These are phyloP conservation scores for Acacia confusa DNA, from an alignment of 306 rosid species.

Conservation along the genomic window DNA sequence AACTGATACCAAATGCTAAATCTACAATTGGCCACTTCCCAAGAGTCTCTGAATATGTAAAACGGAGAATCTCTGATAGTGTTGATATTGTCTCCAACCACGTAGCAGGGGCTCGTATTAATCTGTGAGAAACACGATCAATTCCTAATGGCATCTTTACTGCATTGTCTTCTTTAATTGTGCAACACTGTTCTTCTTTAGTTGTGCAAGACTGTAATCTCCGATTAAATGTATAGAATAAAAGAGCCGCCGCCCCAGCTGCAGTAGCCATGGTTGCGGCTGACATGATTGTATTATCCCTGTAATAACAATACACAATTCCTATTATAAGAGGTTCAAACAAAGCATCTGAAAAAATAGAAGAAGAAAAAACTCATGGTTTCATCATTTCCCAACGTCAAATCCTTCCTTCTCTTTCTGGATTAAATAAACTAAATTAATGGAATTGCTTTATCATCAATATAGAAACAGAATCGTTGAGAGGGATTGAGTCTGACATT, in stretches of 20 bases:
- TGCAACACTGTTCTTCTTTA: constrained; percentile 39
- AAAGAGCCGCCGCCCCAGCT: constrained; percentile 94
- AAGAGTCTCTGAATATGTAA: constrained; percentile 94
- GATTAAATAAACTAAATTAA: background rate
- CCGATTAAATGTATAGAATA: constrained; percentile 80
- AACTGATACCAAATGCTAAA: constrained; percentile 91
- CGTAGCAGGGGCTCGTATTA: constrained; percentile 90
- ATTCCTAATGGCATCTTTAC: constrained; percentile 46
- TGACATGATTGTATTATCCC: constrained; percentile 70
- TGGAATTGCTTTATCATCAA: background rate
- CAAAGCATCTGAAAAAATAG: background rate
- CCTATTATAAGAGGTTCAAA: background rate
- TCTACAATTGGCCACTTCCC: constrained; percentile 99
- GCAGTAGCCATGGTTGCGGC: constrained; percentile 99
- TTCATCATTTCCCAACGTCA: constrained; percentile 5
- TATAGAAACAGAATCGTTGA: background rate
- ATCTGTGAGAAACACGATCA: constrained; percentile 72
- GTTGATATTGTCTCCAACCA: constrained; percentile 94
- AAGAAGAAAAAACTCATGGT: background rate
- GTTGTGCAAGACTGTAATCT: constrained; percentile 45
- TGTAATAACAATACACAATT: constrained; percentile 10
- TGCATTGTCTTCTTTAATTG: constrained; percentile 50
- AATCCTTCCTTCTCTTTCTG: constrained; percentile 22
- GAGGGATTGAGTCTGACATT: background rate
- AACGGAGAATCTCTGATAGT: constrained; percentile 84